Base-by-base conservation (phyloP, 257 asterid species). In the Parsonsia alboflavescens region DNA sequence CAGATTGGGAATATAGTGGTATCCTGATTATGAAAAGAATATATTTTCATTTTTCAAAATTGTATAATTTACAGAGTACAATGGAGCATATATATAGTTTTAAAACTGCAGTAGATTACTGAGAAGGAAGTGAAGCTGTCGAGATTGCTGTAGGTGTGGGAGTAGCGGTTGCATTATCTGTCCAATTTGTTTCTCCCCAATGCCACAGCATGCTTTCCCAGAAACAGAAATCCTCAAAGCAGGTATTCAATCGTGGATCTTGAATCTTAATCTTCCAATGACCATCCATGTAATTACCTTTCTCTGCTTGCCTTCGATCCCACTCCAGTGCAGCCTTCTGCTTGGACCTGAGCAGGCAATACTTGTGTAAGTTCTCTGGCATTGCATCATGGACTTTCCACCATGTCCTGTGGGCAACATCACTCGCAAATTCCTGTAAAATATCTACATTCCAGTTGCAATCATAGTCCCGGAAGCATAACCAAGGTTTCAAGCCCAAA, bases 201-300 rank as follows among this genome's bases (percentile, higher is more conserved):
- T 93, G 97, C 98, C 95, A 86, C 70, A 93, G 70, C 96, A 93
- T 90, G 75, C 98, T 93, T 75, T 93, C 97, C 98, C 97, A 90
- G 80, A 83, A 90, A 83, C 98, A 93, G 68, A 93, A 89, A 0
- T 89, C 86, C 77, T 93, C 98, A 10, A 85, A 90, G 79, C 98
- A 90, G 52, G 76, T 86, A 39, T 73, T 84, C 64, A 91, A 74
- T 9, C 98, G 79, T 6, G 83, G 79, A 52, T 93, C 97, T 68
- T 81, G 63, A 50, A 91, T 87, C 84, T 78, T 81, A 7, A 85
- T 80, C 67, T 82, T 87, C 98, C 98, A 93, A 72, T 93, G 97
- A 22, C 96, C 96, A 70, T 91, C 96, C 41, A 89, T 78, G 26
- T 79, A 91, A 63, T 91, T 91, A n/a, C 83, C 87, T 77, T 89